Percentiles rank a stretch among this genome's conserved stretches.
Evolutionary conservation across 1,139 yeast species (phyloP).

Genomic region (Protomyces arabidopsidicola): DNA sequence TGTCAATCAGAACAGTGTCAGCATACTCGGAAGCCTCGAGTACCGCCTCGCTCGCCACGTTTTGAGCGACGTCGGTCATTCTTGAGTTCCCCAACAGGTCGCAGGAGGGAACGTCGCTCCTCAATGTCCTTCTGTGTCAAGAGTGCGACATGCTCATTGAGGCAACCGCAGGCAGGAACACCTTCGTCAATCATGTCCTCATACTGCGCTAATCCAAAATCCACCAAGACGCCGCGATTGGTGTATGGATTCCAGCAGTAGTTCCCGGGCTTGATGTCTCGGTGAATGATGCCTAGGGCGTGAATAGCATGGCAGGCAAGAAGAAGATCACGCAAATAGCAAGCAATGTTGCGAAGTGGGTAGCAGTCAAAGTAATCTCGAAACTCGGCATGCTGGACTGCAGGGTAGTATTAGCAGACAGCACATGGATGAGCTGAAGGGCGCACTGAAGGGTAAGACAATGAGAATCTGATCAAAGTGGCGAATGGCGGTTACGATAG

Average conservation of each 20-base stretch:
- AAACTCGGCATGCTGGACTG: conserved; percentile 28
- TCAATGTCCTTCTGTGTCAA: neutral
- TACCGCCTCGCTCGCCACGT: conserved; percentile 80
- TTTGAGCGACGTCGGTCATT: conserved; percentile 37
- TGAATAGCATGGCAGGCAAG: conserved; percentile 72
- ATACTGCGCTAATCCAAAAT: conserved; percentile 78
- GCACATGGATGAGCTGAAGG: neutral
- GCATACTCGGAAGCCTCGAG: conserved; percentile 59
- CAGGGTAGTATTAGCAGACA: neutral
- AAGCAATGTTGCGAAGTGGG: conserved; percentile 23
- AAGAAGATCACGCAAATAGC: conserved; percentile 51
- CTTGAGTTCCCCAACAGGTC: conserved; percentile 33
- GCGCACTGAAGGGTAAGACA: conserved; percentile 24
- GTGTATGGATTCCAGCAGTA: conserved; percentile 71
- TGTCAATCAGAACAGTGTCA: neutral
- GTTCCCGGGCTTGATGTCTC: conserved; percentile 77
- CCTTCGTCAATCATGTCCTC: conserved; percentile 17
- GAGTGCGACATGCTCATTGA: conserved; percentile 3
- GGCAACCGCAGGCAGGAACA: conserved; percentile 19
- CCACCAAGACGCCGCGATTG: conserved; percentile 76
- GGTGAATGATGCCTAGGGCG: conserved; percentile 66
- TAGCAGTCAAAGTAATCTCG: conserved; percentile 26
- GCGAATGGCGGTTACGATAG: conserved; percentile 26
- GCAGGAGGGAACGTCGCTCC: neutral
- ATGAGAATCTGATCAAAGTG: conserved; percentile 28